phyloP scores from a whole-genome alignment of 345 rosid species.

The Pistacia integerrima region DNA sequence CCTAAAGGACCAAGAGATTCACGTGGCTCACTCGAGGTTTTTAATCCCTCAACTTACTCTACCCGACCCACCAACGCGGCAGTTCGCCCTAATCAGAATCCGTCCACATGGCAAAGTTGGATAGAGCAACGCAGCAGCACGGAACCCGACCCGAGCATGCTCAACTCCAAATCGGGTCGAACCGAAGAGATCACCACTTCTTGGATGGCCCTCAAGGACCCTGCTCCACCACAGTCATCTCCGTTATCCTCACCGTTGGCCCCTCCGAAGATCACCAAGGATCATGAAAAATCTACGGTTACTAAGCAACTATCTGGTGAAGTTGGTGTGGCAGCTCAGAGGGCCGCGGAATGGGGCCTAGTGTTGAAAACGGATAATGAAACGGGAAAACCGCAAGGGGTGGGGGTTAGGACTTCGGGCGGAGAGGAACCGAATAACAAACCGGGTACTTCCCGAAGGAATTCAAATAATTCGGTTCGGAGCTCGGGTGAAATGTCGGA shows the following conservation, averaged over 20 bases:
- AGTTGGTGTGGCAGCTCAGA: slow-evolving; percentile 61
- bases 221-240: slow-evolving; percentile 25
- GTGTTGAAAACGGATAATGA: slow-evolving; percentile 72
- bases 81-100: slow-evolving; percentile 41
- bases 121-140: slow-evolving; percentile 36
- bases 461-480: slow-evolving; percentile 71
- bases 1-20: slow-evolving; percentile 49
- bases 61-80: slow-evolving; percentile 56
- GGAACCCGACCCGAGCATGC: slow-evolving; percentile 28
- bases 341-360: slow-evolving; percentile 99
- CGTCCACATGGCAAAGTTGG: slow-evolving; percentile 54
- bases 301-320: slow-evolving; percentile 35
- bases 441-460: slow-evolving; percentile 49
- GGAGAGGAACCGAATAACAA: slow-evolving; percentile 60
- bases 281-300: slow-evolving; percentile 14
- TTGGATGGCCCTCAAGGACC: slow-evolving; percentile 91
- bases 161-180: slow-evolving; percentile 36
- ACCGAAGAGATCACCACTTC: slow-evolving; percentile 69
- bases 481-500: slow-evolving; percentile 75
- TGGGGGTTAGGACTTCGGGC: slow-evolving; percentile 72
- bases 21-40: slow-evolving; percentile 89
- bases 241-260: slow-evolving; percentile 12
- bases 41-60: slow-evolving; percentile 61
- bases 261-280: slow-evolving; percentile 6
- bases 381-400: slow-evolving; percentile 87